Percentiles rank a stretch among this genome's conserved stretches.
Evolutionary conservation across 495 filamentous ascomycete genomes (phyloP).

Genomic region (Evernia prunastri): DNA sequence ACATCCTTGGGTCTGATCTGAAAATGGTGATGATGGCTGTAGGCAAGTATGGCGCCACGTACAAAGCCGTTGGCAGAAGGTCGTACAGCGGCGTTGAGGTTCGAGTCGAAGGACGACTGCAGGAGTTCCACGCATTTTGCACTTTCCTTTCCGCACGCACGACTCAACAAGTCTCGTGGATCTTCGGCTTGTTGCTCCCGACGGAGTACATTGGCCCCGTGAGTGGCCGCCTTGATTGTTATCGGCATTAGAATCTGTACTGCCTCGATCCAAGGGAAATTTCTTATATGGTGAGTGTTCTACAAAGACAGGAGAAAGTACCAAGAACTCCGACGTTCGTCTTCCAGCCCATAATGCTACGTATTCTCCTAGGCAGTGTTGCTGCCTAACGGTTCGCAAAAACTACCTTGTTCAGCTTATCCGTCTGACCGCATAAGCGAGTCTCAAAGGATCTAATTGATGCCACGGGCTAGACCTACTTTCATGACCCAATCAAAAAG

Average conservation of each 20-base stretch:
- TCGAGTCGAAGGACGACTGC: constrained; percentile 8
- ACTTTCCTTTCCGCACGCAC: neutral
- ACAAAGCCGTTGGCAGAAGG: constrained; percentile 44
- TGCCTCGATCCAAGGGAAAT: no score
- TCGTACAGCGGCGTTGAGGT: neutral
- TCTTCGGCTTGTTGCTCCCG: neutral
- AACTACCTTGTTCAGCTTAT: no score
- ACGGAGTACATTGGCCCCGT: neutral
- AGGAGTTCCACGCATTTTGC: neutral
- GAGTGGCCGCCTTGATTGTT: neutral
- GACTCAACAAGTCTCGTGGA: neutral
- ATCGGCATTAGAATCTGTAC: neutral
- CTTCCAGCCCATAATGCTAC: no score
- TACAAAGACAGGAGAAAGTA: no score
- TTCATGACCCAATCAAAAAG: no score
- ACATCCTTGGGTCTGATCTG: constrained; percentile 55
- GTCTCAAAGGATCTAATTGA: no score
- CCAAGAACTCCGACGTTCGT: no score
- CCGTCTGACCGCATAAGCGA: no score
- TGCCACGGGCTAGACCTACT: no score
- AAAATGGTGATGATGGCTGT: constrained; percentile 49
- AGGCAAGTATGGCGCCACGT: constrained; percentile 43
- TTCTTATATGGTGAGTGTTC: no score
- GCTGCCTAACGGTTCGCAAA: no score
- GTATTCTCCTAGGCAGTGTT: no score